Evolutionary conservation across 1,284 basidiomycete species (phyloP), one percentile per base, ranked within the genome.

Genomic region (Apiotrichum mycotoxinovorans): DNA sequence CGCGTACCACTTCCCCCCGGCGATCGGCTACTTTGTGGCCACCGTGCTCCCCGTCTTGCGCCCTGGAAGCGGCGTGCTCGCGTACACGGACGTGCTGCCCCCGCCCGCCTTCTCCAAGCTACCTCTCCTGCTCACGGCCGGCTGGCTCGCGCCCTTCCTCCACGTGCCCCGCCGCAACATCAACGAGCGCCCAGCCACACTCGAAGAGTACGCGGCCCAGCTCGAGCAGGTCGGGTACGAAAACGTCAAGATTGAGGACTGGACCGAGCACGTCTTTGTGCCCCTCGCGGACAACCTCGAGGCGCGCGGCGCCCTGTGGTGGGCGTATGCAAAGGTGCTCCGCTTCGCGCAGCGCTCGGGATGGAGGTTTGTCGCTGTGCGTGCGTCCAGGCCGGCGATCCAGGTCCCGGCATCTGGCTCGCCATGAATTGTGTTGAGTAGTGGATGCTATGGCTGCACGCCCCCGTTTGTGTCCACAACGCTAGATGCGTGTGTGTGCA

Each of bases 1-100:
- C 58, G 84, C 85, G 2, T 87, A 87, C 68, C 86, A 88, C 69
- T 87, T 87, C 69, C 68, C 79, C 10, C 83, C 84, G 1, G 80
- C 84, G 22, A 57, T 70, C 17, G 58, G 58, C 4, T 83, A 85
- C 64, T 79, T 87, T 33, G 66, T 72, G 10, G 82, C 85, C 62
- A 70, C 79, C 1, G 79, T 81, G 60, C 52, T 58, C 3, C 79
- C 60, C 1, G 57, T 79, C 38, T 79, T 88, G 1, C 66, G 68
- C 0, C 76, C 78, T 7, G 81, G 81, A 1, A 23, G 27, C 5
- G 85, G 86, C 15, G 75, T 79, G 15, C 73, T 88, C 49, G 84
- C 83, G 3, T 81, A 87, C 17, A 86, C 84, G 10, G 87, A 88
- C 68, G 82, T 87, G n/a, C 47, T 76, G 9, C 67, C 73, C 3